These are phyloP conservation scores for Penstemon davidsonii DNA, from an alignment of 257 asterid species.

Conservation along the genomic window DNA sequence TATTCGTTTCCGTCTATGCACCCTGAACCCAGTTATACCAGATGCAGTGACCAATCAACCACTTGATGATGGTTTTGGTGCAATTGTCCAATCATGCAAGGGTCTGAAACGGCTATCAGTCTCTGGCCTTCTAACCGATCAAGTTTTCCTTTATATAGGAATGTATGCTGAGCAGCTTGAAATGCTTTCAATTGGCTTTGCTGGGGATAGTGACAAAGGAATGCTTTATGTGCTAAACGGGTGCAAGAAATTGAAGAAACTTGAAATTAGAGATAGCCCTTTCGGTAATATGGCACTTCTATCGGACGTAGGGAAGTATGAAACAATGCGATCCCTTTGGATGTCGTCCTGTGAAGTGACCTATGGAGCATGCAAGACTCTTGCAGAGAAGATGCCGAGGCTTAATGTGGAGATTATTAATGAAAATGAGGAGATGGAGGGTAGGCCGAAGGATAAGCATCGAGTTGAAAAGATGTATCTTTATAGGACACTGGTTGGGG, in stretches of 20 bases:
- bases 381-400: constrained; percentile 76
- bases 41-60: constrained; percentile 80
- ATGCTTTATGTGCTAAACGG: constrained; percentile 77
- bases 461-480: constrained; percentile 75
- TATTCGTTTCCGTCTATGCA: constrained; percentile 64
- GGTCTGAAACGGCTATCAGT: constrained; percentile 75
- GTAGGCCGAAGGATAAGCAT: constrained; percentile 40
- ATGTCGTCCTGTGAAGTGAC: constrained; percentile 90
- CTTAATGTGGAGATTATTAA: constrained; percentile 73
- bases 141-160: constrained; percentile 76
- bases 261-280: constrained; percentile 80
- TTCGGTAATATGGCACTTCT: constrained; percentile 78
- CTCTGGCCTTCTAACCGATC: constrained; percentile 74
- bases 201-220: constrained; percentile 79
- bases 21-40: constrained; percentile 59
- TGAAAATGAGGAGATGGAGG: constrained; percentile 50
- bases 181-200: constrained; percentile 80
- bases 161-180: constrained; percentile 86
- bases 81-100: constrained; percentile 80
- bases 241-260: constrained; percentile 78
- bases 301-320: constrained; percentile 84
- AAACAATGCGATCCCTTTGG: constrained; percentile 98
- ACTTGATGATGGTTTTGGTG: constrained; percentile 89
- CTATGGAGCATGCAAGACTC: constrained; percentile 70
- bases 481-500: constrained; percentile 76